Percentiles rank a stretch among this genome's conserved stretches.
These are phyloP conservation scores for Penicillium manginii DNA, from an alignment of 495 filamentous ascomycete genomes.

Conservation along the genomic window DNA sequence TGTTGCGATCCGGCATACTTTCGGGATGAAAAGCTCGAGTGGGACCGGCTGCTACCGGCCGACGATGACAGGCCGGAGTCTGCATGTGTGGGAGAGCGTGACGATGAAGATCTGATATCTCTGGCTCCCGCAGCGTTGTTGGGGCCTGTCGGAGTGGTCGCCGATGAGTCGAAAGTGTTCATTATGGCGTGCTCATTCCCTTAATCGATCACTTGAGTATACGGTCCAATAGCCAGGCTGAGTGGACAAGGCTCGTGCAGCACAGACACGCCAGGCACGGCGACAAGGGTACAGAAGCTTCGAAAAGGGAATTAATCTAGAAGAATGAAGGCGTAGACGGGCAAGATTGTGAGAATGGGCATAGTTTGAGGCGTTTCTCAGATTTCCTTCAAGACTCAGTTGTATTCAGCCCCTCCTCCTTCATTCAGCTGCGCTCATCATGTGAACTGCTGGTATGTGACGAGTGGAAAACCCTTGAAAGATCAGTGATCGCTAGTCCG, in stretches of 20 bases:
- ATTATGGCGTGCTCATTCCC: conserved; percentile 45
- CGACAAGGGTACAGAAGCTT: neutral
- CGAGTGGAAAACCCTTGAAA: conserved; percentile 6
- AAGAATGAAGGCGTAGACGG: neutral
- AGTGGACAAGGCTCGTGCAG: conserved; percentile 17
- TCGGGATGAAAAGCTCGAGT: conserved; percentile 26
- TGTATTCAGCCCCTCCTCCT: neutral
- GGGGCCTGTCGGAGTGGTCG: conserved; percentile 26
- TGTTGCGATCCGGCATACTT: conserved; percentile 14
- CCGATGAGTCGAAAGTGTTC: conserved; percentile 39
- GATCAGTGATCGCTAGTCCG: conserved; percentile 12
- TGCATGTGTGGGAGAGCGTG: conserved; percentile 29
- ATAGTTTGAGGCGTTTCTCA: neutral
- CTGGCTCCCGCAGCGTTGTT: conserved; percentile 14
- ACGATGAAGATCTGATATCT: conserved; percentile 31
- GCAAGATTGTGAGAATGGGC: neutral
- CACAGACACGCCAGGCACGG: conserved; percentile 8
- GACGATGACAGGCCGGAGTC: conserved; percentile 31
- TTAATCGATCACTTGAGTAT: conserved; percentile 13
- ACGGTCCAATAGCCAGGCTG: conserved; percentile 18
- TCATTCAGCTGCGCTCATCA: conserved; percentile 18
- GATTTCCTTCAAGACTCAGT: neutral
- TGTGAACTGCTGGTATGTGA: conserved; percentile 17
- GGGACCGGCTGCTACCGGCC: conserved; percentile 27
- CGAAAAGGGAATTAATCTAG: neutral